A percentile compares a stretch with the other conserved stretches of the same genome.
Evolutionary conservation across 1,284 basidiomycete genomes (phyloP).

Genomic region (Porogramme epimiltina): DNA sequence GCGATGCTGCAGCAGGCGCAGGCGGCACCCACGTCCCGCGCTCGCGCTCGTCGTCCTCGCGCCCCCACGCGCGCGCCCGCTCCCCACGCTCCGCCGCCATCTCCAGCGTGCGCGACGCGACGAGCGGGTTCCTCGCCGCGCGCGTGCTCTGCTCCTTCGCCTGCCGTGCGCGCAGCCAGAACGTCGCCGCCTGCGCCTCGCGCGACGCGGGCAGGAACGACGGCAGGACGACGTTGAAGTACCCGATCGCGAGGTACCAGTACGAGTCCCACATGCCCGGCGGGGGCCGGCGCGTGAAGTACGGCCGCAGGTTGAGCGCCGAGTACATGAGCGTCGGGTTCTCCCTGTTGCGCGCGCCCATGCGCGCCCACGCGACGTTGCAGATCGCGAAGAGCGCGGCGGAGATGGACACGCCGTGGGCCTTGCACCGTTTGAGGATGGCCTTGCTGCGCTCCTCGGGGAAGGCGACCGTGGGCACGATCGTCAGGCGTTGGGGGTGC

Average conservation of each 20-base stretch:
- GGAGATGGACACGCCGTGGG: constrained; percentile 71
- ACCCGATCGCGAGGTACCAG: constrained; percentile 78
- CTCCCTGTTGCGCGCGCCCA: constrained; percentile 36
- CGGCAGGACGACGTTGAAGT: constrained; percentile 79
- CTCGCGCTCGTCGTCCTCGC: constrained; percentile 69
- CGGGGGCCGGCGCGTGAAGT: constrained; percentile 44
- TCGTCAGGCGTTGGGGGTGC: constrained; percentile 52
- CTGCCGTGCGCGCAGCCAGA: constrained; percentile 75
- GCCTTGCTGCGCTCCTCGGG: constrained; percentile 53
- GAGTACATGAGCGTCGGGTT: constrained; percentile 76
- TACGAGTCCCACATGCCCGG: constrained; percentile 51
- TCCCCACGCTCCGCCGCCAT: constrained; percentile 66
- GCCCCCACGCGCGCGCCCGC: constrained; percentile 65
- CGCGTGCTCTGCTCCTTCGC: constrained; percentile 67
- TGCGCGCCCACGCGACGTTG: constrained; percentile 71
- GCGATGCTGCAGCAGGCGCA: constrained; percentile 26
- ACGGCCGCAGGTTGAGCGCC: constrained; percentile 73
- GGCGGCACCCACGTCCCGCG: constrained; percentile 44
- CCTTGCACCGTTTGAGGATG: constrained; percentile 68
- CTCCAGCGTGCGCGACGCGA: constrained; percentile 57
- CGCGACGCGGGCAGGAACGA: constrained; percentile 56
- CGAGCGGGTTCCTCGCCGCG: constrained; percentile 62
- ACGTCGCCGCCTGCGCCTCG: constrained; percentile 42
- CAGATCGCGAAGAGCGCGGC: constrained; percentile 75
- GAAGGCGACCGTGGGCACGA: constrained; percentile 66